These are phyloP conservation scores for Penicillium sp. DNA, from an alignment of 2,329 filamentous ascomycete genomes.

Conservation along the genomic window DNA sequence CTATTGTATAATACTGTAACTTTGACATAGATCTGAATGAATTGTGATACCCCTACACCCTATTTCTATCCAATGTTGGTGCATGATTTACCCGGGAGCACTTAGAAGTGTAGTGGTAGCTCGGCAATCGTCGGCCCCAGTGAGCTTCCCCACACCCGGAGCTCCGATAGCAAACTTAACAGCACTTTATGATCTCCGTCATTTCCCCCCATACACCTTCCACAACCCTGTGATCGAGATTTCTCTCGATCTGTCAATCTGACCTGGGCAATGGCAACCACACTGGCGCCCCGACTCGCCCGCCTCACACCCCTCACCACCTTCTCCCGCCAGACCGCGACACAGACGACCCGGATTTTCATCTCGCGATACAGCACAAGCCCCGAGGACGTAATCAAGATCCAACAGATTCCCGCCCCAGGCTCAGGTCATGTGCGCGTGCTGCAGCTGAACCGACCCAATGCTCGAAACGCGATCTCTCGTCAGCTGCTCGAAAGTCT, in stretches of 20 bases:
- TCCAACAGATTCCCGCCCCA: slow-evolving; percentile 74
- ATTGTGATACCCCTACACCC: slow-evolving; percentile 16
- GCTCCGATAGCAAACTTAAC: slow-evolving; percentile 4
- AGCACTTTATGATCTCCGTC: neutral
- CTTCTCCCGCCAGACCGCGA: slow-evolving; percentile 14
- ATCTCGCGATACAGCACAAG: slow-evolving; percentile 37
- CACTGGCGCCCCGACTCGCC: slow-evolving; percentile 35
- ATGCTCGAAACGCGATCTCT: slow-evolving; percentile 89
- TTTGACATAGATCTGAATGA: slow-evolving; percentile 6
- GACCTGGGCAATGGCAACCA: slow-evolving; percentile 15
- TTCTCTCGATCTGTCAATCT: neutral
- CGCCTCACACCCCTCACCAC: slow-evolving; percentile 25
- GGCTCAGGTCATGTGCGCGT: slow-evolving; percentile 82
- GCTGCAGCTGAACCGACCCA: slow-evolving; percentile 81
- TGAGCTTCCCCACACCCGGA: slow-evolving; percentile 25
- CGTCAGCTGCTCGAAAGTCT: slow-evolving; percentile 72
- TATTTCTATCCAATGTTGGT: neutral
- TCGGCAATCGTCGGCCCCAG: slow-evolving; percentile 24
- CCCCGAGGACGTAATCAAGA: slow-evolving; percentile 55
- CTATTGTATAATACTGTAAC: slow-evolving; percentile 21
- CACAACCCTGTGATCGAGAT: slow-evolving; percentile 7
- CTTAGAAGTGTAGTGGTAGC: neutral
- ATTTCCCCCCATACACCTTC: neutral
- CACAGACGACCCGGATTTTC: slow-evolving; percentile 28
- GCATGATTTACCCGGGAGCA: neutral